Evolutionary conservation across 192 early-diverging fungal genomes (phyloP), one percentile per base, ranked within the genome.

Genomic region (Umbelopsis isabellina): DNA sequence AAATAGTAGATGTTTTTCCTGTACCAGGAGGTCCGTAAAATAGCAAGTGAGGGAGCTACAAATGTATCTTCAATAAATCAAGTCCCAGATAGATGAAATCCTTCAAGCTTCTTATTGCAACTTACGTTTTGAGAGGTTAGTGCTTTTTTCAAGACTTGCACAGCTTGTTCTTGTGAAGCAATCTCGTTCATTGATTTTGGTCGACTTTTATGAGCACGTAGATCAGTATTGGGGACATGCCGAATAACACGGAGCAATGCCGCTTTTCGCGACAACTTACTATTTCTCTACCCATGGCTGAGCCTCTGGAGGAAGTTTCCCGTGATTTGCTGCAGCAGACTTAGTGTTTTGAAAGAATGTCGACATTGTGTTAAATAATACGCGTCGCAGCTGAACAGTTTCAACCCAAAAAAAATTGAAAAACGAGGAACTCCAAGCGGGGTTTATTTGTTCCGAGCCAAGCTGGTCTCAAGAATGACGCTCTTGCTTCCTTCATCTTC

Each of bases 21-120:
- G 95, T 99, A 33, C 97, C 97, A 45, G 97, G 93, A 46, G 95
- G 95, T n/a, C 97, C 97, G 80, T 97, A 98, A 77, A 99, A 98
- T 33, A 99, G 80, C 25, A 98, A 83, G 75, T 99, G 97, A 15
- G 97, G 97, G 33, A 99, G 84, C 93, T 95, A 66, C 8, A 18
- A 35, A 44, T 11, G 46, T 25, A 15, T 49, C 4, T 16, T 18
- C 4, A 46, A 15, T 22, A 12, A 16, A 21, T 1, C 1, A 2
- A 13, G 16, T 33, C 12, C 55, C 18, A 18, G 8, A 30, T 4
- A 61, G 3, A 12, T 11, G 37, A 18, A 13, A 1, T 35, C 37
- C 10, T 33, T 15, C 13, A 9, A 7, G 5, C 11, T 8, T 12
- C 2, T 8, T 25, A n/a, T 8, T 64, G 16, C 12, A 20, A 46